Base-by-base conservation (phyloP, 805 yeast genomes). In the Grigorovia humatica region DNA sequence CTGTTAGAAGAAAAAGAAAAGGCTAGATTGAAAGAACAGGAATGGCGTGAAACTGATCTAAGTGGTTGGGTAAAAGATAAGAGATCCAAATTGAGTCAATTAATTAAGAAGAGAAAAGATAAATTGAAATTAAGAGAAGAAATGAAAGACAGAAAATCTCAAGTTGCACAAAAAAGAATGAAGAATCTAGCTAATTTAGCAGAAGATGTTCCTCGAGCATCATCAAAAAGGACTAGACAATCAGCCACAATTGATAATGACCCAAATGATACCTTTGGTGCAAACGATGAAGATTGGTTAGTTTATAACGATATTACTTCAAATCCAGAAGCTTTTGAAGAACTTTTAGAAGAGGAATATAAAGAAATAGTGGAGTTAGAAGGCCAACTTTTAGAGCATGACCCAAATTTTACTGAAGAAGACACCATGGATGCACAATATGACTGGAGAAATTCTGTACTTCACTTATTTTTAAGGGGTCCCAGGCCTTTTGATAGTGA, bases 201-300 rank as follows among this genome's bases (percentile, higher is more conserved):
- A 0, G 93, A 86, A 59, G 86, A 75, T 44, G 59, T 65, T n/a
- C 67, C 70, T 18, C 75, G 76, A 15, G 65, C 60, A 9, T 61
- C 66, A 4, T 65, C 75, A 8, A 74, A 77, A 48, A 72, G 80
- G 32, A 76, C 75, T 42, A 74, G 84, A 60, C 77, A 74, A 7
- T 79, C 77, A 57, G 79, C 82, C 0, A 80, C 89, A 1, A 83
- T 86, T 38, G 96, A 88, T 61, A 88, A 87, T 58, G 97, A 88
- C 65, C 95, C 95, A 15, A 88, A 82, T 60, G 98, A 91, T 68
- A 87, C 90, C 0, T 90, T 91, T 68, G 98, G 97, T 52, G 90
- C 96, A 2, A 82, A 88, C 61, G 98, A 91, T 64, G 96, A 86
- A 51, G 99, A 93, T 67, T 91, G 97, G 97, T 80, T 85, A 20